Evolutionary conservation across 176 grass and related monocot genomes (phyloP).

Genomic region (Cenchrus americanus): DNA sequence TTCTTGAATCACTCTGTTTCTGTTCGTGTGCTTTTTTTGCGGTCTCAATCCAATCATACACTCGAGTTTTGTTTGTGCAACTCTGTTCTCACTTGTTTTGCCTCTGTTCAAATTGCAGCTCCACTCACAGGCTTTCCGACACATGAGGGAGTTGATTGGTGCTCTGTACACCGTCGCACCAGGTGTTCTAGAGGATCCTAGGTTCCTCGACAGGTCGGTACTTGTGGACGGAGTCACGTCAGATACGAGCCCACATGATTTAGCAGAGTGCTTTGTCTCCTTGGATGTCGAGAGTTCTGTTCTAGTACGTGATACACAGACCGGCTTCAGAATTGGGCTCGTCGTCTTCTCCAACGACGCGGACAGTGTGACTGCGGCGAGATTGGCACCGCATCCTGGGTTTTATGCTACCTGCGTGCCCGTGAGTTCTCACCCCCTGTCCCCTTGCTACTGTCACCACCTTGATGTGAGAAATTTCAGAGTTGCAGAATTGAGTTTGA

Average conservation of each 20-base stretch:
- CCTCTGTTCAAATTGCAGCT: background rate
- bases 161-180: background rate
- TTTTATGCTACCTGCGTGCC: background rate
- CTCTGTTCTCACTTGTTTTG: background rate
- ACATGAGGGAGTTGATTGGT: background rate
- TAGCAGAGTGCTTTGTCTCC: too few species aligned
- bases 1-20: too few species aligned
- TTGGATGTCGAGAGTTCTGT: background rate
- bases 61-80: background rate
- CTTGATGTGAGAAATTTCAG: too few species aligned
- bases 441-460: too few species aligned
- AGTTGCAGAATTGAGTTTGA: too few species aligned
- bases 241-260: background rate
- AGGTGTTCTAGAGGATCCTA: background rate
- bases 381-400: background rate
- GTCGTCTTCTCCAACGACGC: background rate
- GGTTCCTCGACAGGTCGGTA: background rate
- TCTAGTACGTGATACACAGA: background rate
- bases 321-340: background rate
- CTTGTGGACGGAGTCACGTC: background rate
- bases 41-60: too few species aligned
- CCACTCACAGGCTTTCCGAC: background rate
- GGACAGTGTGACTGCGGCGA: background rate
- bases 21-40: too few species aligned
- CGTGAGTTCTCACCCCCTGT: background rate